A percentile compares a stretch with the other conserved stretches of the same genome.
Conservation (phyloP, 2,329 filamentous ascomycete genomes). For the Pseudogymnoascus sp. region DNA sequence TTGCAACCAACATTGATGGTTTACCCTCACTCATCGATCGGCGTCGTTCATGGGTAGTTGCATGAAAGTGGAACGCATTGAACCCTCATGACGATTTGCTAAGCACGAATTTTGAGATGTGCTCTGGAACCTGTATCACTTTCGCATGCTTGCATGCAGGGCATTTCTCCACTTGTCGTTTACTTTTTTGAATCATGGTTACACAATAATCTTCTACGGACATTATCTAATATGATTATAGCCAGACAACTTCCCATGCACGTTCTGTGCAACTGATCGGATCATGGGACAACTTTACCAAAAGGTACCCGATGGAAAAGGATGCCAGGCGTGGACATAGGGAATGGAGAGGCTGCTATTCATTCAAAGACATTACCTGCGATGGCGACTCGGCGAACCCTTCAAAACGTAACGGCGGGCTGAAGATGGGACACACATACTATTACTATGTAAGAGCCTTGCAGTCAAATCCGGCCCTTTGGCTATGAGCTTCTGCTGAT, state of each 20-base stretch:
- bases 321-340: slow-evolving; percentile 65
- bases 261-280: slow-evolving; percentile 72
- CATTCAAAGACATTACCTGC: slow-evolving; percentile 75
- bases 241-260: slow-evolving; percentile 51
- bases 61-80: not conserved
- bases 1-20: not conserved
- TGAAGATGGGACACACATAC: slow-evolving; percentile 89
- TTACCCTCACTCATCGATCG: not conserved
- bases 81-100: slow-evolving; percentile 1
- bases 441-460: slow-evolving; percentile 70
- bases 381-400: slow-evolving; percentile 52
- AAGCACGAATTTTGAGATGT: not conserved
- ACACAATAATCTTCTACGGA: not conserved
- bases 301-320: slow-evolving; percentile 69
- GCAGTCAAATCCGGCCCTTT: slow-evolving; percentile 10
- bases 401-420: slow-evolving; percentile 59
- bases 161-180: slow-evolving; percentile 1
- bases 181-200: not conserved
- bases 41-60: slow-evolving; percentile 5
- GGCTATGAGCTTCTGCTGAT: not conserved
- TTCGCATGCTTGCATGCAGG: not conserved
- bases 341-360: slow-evolving; percentile 81
- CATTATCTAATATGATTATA: slow-evolving; percentile 26
- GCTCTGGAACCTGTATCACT: not conserved
- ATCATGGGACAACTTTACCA: slow-evolving; percentile 91